Base-by-base conservation (phyloP, 257 asterid genomes). In the Plectranthus barbatus region DNA sequence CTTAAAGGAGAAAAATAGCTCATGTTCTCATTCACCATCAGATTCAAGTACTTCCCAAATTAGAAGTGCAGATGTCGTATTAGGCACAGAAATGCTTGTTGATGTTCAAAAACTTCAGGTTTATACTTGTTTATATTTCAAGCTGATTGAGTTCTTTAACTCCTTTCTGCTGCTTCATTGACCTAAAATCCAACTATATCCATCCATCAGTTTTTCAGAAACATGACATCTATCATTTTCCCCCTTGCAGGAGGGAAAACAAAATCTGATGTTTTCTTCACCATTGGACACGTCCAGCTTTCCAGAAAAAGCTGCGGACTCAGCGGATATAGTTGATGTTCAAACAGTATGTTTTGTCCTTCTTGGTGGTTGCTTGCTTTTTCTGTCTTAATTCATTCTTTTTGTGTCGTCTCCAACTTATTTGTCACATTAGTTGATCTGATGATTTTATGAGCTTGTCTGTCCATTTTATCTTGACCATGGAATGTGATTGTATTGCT, bases 101-200 rank as follows among this genome's bases (percentile, higher is more conserved):
- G 72, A 74, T 67, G 75, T 48, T 56, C 66, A 67, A 52, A 78
- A 73, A 60, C 68, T 37, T 50, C 87, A 80, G 91, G 89, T 85
- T 70, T 48, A 13, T 58, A 23, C 59, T 29, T 7, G 12, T 49
- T 31, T 19, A 26, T 34, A 36, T 29, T 68, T 65, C 54, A 33
- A 49, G 53, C 68, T 31, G 54, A 24, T 55, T 42, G 54, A 20
- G 45, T 10, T 53, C 20, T 18, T 14, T 14, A 10, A 21, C n/a
- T 23, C 33, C 64, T 24, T 64, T 21, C 33, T 19, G 39, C 51
- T 56, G 41, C 48, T 59, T 40, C 12, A 13, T 9, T 24, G 31
- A 59, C 31, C 51, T 52, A 63, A 17, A 34, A 20, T 63, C 39
- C 26, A 20, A 40, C 12, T 13, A 2, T 14, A 34, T 71, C 52